Evolutionary conservation across 306 rosid species (phyloP), one percentile per base, ranked within the genome.

Genomic region (Acacia confusa): DNA sequence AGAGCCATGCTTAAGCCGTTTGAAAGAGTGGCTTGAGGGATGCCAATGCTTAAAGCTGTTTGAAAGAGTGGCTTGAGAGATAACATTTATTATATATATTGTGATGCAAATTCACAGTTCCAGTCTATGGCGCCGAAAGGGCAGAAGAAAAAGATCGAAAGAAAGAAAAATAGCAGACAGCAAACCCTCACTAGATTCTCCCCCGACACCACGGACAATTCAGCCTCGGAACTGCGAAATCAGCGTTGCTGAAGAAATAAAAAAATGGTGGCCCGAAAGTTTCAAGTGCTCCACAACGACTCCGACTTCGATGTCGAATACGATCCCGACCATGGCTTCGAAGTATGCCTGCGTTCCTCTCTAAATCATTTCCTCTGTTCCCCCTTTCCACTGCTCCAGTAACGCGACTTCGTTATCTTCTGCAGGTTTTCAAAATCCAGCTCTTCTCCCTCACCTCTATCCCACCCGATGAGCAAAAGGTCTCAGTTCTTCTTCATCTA

Each of bases 401-500:
- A 19, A 72, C n/a, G 17, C 34, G 12, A 27, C 15, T 60, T 25
- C 45, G 6, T 38, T 47, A 4, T 14, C 52, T 77, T 7, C 25
- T 75, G 28, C 88, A 93, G 97, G 88, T 90, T 81, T 80, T 93
- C 85, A 89, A 87, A 81, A 82, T 87, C 77, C 98, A 91, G 80
- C 91, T 93, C 48, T 93, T 88, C 81, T 93, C 98, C 7, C 92
- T 93, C 83, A 88, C 97, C 60, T 87, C 88, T 0, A 40, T 91
- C 44, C 87, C 88, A 17, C 98, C 98, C 1, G 85, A 90, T 8
- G 88, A 87, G 0, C 97, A 93, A 68, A 90, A 93, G 96, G 97
- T 93, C 7, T 22, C 41, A 6, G 17, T 72, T 74, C 34, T 1
- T 17, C 16, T 3, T 58, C 28, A 4, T 20, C 50, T 5, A 2